phyloP scores from a whole-genome alignment of 2,329 filamentous ascomycete genomes.

The Pseudocercospora crystallina region DNA sequence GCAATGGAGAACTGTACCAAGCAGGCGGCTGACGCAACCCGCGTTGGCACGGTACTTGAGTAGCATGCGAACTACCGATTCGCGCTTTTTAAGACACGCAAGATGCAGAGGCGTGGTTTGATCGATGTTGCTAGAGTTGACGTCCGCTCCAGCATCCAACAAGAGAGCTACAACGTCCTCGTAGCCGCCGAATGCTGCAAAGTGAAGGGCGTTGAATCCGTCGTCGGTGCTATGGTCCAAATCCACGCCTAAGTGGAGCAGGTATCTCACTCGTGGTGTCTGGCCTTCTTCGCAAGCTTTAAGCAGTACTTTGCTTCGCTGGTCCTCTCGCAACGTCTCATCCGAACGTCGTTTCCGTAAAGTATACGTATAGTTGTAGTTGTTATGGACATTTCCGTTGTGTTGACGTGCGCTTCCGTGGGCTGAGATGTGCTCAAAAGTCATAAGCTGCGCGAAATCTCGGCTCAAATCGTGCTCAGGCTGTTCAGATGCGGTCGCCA shows the following conservation, averaged over 20 bases:
- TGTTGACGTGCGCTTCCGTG: no score
- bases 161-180: constrained; percentile 1
- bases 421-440: no score
- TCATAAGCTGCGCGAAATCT: no score
- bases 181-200: constrained; percentile 4
- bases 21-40: background rate
- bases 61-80: background rate
- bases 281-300: background rate
- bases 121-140: constrained; percentile 1
- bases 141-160: constrained; percentile 1
- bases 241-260: constrained; percentile 2
- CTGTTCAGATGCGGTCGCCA: no score
- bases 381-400: no score
- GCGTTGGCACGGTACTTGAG: background rate
- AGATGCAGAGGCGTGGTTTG: constrained; percentile 5
- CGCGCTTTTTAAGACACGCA: background rate
- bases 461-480: no score
- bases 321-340: background rate
- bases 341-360: background rate
- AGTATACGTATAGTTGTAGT: constrained; percentile 1
- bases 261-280: background rate
- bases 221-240: background rate
- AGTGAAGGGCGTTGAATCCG: constrained; percentile 5
- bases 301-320: background rate
- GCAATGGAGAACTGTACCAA: background rate